Base-by-base conservation (phyloP, 441 rosid species). In the Erodium texanum region DNA sequence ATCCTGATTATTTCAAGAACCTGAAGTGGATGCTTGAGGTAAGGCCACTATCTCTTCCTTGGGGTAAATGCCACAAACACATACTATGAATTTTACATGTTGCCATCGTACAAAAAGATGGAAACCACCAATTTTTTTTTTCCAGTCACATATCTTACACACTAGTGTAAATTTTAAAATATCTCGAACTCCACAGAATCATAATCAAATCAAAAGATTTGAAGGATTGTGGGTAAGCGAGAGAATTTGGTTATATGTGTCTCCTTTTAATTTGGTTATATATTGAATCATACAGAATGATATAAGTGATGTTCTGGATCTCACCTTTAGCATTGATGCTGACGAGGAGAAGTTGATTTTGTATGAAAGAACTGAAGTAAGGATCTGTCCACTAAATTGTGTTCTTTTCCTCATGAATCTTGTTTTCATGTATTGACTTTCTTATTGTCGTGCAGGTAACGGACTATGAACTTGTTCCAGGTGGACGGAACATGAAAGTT, bases 11-110 rank as follows among this genome's bases (percentile, higher is more conserved):
- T 78, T 95, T 90, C 85, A 92, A 90, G 82, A 95, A 86, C 72
- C 77, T 95, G 82, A 95, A 95, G 88, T 95, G 99, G 99, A 84
- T 95, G 89, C 81, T 95, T 27, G 98, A 95, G 97, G 99, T 92
- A 64, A n/a, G 15, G 56, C 19, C 8, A 48, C 20, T 48, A 5
- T 48, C 56, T 48, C n/a, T 48, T 3, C n/a, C n/a, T 48, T 16
- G 4, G 48, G 2, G 48, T 7, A 8, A 12, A 7, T 41, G 10
- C 43, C 29, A 27, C 29, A 27, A 27, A 27, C 29, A 27, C 29
- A 27, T 3, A 1, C 3, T 27, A 27, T 3, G 29, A 27, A 27
- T 27, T 27, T 27, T 27, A 27, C 10, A 34, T 34, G 9, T 3
- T 10, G 8, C 38, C 8, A 34, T 34, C 38, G n/a, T n/a, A n/a